phyloP scores from a whole-genome alignment of 768 basidiomycete genomes.

The Russula olivacea region DNA sequence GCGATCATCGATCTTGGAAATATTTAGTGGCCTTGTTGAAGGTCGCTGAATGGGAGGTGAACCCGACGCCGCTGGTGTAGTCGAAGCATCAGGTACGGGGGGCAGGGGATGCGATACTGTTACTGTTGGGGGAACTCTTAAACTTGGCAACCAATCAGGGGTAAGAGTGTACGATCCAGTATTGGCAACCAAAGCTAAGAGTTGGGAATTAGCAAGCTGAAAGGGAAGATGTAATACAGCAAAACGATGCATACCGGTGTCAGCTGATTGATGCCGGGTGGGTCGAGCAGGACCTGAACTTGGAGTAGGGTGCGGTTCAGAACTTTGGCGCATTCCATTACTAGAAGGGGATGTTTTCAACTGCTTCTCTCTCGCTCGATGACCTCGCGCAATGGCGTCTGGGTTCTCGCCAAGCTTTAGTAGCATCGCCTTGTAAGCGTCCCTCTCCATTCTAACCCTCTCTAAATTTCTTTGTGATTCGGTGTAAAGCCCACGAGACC shows the following conservation, averaged over 20 bases:
- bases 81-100: not conserved
- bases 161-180: conserved; percentile 16
- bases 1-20: conserved; percentile 7
- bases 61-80: not conserved
- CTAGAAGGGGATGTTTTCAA: conserved; percentile 31
- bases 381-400: conserved; percentile 36
- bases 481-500: conserved; percentile 76
- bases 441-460: conserved; percentile 74
- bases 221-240: not conserved
- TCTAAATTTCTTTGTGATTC: conserved; percentile 82
- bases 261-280: conserved; percentile 31
- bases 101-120: conserved; percentile 3
- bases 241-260: conserved; percentile 31
- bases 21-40: conserved; percentile 11
- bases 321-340: conserved; percentile 28
- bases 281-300: conserved; percentile 22
- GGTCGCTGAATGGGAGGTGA: conserved; percentile 4
- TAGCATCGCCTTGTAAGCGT: conserved; percentile 44
- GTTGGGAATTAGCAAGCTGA: conserved; percentile 3
- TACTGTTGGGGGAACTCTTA: conserved; percentile 7
- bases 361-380: conserved; percentile 30
- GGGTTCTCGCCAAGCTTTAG: conserved; percentile 40
- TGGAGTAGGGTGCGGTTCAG: conserved; percentile 19
- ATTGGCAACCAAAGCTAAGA: conserved; percentile 1
- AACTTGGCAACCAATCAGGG: conserved; percentile 14